A percentile compares a stretch with the other conserved stretches of the same genome.
Evolutionary conservation across 225 moss, liverwort and hornwort species (phyloP).

Genomic region (Anthoceros angustus): DNA sequence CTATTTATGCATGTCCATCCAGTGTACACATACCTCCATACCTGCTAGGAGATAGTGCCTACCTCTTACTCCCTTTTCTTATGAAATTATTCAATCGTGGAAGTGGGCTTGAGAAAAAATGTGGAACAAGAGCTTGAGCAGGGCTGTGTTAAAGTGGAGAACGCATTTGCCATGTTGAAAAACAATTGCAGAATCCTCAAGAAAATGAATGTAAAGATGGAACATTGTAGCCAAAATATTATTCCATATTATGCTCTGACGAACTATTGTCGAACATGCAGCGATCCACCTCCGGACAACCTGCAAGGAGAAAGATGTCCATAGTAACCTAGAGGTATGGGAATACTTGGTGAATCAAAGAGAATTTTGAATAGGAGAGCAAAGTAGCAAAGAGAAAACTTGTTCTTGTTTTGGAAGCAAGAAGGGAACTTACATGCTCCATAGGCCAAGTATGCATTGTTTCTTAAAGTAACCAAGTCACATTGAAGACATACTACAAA

Average conservation of each 20-base stretch:
- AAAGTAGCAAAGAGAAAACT: background rate
- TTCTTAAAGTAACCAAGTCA: no score
- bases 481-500: no score
- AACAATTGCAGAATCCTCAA: background rate
- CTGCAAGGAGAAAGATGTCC: background rate
- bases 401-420: background rate
- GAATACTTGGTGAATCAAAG: background rate
- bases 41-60: background rate
- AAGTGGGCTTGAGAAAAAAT: background rate
- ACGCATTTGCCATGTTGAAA: background rate
- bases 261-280: background rate
- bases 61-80: background rate
- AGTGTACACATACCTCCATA: background rate
- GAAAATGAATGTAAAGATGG: background rate
- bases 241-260: background rate
- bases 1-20: no score
- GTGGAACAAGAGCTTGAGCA: background rate
- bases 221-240: background rate
- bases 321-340: background rate
- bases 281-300: background rate
- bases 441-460: no score
- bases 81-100: background rate
- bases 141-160: background rate
- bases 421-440: no score
- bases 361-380: background rate